Conservation (phyloP, 1,284 basidiomycete genomes). For the Moesziomyces parantarcticus region DNA sequence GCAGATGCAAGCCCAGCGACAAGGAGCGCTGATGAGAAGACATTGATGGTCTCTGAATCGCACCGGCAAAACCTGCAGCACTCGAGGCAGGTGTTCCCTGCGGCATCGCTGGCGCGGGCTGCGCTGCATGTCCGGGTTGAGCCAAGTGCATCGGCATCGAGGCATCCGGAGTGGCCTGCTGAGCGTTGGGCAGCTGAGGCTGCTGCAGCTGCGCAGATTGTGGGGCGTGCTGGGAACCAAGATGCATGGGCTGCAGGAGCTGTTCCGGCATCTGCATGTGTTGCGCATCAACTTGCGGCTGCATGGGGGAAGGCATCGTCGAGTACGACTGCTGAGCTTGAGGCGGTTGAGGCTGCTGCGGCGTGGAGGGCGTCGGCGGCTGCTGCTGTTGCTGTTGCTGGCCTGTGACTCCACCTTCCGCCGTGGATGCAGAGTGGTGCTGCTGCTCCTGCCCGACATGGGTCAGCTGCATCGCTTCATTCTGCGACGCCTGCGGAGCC, state of each 20-base stretch:
- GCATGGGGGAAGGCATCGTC: constrained; percentile 28
- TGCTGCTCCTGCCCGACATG: constrained; percentile 12
- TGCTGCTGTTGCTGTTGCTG: constrained; percentile 5
- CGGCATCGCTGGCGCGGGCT: constrained; percentile 17
- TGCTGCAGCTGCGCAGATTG: constrained; percentile 9
- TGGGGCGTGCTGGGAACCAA: constrained; percentile 14
- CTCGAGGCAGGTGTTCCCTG: constrained; percentile 5
- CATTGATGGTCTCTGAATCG: constrained; percentile 22
- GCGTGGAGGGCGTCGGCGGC: constrained; percentile 12
- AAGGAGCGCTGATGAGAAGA: constrained; percentile 44
- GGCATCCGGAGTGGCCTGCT: constrained; percentile 2
- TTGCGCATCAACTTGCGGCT: constrained; percentile 22
- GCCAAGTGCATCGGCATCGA: constrained; percentile 33
- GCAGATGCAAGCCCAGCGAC: constrained; percentile 41
- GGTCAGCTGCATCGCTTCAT: constrained; percentile 10
- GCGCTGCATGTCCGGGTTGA: constrained; percentile 15
- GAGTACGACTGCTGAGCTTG: constrained; percentile 22
- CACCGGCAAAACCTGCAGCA: constrained; percentile 7
- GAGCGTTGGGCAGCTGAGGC: neutral
- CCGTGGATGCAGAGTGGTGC: constrained; percentile 1
- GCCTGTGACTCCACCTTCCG: neutral
- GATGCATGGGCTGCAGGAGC: constrained; percentile 21
- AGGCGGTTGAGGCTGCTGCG: constrained; percentile 16
- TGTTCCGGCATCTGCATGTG: constrained; percentile 24
- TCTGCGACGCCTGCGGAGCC: constrained; percentile 12